Evolutionary conservation across 441 rosid genomes (phyloP).

Genomic region (Erodium moschatum): DNA sequence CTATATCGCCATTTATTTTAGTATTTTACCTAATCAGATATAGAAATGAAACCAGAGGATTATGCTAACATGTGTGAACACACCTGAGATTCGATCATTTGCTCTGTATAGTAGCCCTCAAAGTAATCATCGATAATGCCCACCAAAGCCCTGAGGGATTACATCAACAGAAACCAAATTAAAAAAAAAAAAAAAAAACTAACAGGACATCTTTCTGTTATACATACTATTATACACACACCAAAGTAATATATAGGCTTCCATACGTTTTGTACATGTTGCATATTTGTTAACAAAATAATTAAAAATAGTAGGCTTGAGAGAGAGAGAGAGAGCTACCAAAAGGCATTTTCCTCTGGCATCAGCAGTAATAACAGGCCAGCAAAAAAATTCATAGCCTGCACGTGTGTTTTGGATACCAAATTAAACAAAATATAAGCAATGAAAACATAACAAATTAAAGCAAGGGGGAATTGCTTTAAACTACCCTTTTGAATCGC

Average conservation of each 20-base stretch:
- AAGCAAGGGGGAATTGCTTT: too few species aligned
- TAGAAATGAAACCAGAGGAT: neutral
- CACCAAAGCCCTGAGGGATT: conserved; percentile 53
- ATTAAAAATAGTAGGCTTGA: neutral
- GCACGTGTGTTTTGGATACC: conserved; percentile 18
- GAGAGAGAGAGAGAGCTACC: conserved; percentile 34
- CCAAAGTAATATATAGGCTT: neutral
- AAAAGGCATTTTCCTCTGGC: conserved; percentile 99
- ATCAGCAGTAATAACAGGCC: conserved; percentile 88
- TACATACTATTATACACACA: neutral
- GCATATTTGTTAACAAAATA: neutral
- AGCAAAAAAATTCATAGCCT: conserved; percentile 99
- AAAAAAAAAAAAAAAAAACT: neutral
- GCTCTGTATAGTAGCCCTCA: conserved; percentile 93
- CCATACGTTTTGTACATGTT: neutral
- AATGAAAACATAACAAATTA: neutral
- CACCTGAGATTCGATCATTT: conserved; percentile 85
- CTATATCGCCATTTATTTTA: neutral
- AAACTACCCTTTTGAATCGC: too few species aligned
- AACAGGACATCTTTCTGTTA: neutral
- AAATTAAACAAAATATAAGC: neutral
- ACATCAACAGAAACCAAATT: neutral
- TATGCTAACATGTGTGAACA: neutral
- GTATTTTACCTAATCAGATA: conserved; percentile 5
- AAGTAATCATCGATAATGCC: conserved; percentile 92